A percentile compares a stretch with the other conserved stretches of the same genome.
phyloP scores from a whole-genome alignment of 179 eudicot species.

The Silene noctiflora region DNA sequence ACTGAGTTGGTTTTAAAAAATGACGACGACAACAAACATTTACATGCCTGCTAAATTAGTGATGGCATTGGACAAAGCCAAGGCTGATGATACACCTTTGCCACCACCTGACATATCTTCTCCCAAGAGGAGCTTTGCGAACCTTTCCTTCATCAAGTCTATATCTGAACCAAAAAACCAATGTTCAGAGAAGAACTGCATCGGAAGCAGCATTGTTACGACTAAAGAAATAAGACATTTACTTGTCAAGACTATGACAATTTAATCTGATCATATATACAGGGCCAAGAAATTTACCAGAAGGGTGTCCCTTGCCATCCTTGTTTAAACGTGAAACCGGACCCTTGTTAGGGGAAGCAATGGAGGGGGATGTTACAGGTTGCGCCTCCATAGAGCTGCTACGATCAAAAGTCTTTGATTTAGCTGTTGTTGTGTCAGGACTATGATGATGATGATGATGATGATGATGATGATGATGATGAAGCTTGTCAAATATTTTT shows the following conservation, averaged over 20 bases:
- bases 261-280: no score
- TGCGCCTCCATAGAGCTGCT: constrained; percentile 20
- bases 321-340: constrained; percentile 27
- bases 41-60: constrained; percentile 75
- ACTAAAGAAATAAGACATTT: no score
- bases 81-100: constrained; percentile 87
- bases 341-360: constrained; percentile 23
- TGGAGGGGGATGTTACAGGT: constrained; percentile 15
- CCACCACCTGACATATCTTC: constrained; percentile 94
- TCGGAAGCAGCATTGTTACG: no score
- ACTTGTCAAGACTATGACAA: no score
- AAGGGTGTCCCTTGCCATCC: constrained; percentile 20
- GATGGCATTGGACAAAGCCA: constrained; percentile 88
- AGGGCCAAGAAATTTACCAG: constrained; percentile 26
- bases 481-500: constrained; percentile 38
- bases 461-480: background rate
- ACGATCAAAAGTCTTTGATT: background rate
- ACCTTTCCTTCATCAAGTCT: constrained; percentile 71
- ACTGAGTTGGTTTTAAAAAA: background rate
- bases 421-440: constrained; percentile 10
- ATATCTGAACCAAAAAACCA: constrained; percentile 48
- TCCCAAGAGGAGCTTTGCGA: constrained; percentile 70
- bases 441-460: constrained; percentile 5
- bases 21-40: no score
- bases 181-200: no score